These are phyloP conservation scores for Rhizoctonia solani DNA, from an alignment of 1,284 basidiomycete genomes.

Conservation along the genomic window DNA sequence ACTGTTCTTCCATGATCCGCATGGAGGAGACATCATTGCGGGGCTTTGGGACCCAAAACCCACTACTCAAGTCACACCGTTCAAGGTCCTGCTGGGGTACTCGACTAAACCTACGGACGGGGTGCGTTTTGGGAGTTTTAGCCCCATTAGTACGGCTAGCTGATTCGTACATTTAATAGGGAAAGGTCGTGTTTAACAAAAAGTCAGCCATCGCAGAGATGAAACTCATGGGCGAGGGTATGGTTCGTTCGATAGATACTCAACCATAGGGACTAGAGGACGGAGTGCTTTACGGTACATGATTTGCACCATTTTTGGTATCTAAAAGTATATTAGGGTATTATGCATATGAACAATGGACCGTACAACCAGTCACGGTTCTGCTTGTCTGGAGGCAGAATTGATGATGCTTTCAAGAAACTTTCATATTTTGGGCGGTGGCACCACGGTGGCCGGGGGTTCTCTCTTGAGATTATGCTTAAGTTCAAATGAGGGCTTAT, in stretches of 20 bases:
- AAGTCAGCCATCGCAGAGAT: constrained; percentile 76
- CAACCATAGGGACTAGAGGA: not conserved
- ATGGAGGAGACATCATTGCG: constrained; percentile 81
- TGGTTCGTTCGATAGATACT: constrained; percentile 51
- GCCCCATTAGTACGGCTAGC: not conserved
- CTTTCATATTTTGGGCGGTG: too few relatives aligned
- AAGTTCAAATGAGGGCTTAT: too few relatives aligned
- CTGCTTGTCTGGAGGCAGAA: too few relatives aligned
- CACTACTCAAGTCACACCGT: constrained; percentile 49
- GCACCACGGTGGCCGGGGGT: too few relatives aligned
- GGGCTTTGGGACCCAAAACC: constrained; percentile 81
- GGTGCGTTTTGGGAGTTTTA: not conserved
- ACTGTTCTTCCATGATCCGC: constrained; percentile 82
- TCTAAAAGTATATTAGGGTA: too few relatives aligned
- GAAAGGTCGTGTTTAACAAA: constrained; percentile 73
- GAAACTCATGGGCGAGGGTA: constrained; percentile 71
- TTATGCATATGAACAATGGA: too few relatives aligned
- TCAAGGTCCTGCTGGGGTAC: constrained; percentile 85
- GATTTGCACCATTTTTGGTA: too few relatives aligned
- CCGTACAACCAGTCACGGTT: too few relatives aligned
- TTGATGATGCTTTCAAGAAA: too few relatives aligned
- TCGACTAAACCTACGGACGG: constrained; percentile 59
- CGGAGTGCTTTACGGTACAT: not conserved
- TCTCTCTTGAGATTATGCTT: too few relatives aligned
- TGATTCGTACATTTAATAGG: constrained; percentile 48